Evolutionary conservation across 83 land plant species (phyloP), one percentile per base, ranked within the genome.

Genomic region (Picea abies): DNA sequence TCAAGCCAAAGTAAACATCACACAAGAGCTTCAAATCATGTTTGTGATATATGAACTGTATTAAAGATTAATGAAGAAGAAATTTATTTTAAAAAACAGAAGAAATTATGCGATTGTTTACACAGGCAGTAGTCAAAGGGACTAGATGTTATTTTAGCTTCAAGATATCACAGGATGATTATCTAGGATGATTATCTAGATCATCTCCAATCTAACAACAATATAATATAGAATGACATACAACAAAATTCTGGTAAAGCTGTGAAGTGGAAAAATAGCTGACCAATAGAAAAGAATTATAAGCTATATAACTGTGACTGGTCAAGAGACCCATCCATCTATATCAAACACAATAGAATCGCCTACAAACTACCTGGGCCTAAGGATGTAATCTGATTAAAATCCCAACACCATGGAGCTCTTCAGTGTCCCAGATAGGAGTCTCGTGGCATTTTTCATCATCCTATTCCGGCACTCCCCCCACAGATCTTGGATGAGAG

Each of bases 241-340:
- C 72, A 68, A 19, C 22, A 70, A 16, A 37, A 12, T 1, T 5
- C 1, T 37, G 4, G 47, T 44, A 47, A 1, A 44, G 25, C 56
- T 8, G 22, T 44, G 14, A 44, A 12, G 12, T 72, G 8, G 9
- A 20, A 49, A 44, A 20, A 73, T 44, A 47, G 23, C 1, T 35
- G 56, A 73, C 49, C 76, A 19, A 20, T 20, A 39, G 20, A 35
- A 70, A 71, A 32, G 8, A 71, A 2, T 37, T 37, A 44, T 44
- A 23, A 41, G 77, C 25, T 73, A 44, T 73, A 73, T 41, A 73
- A 73, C 26, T 73, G 44, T 73, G 58, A 73, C 7, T 39, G 37
- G 58, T 20, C 1, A 44, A 44, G 25, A 52, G 56, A n/a, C 58
- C 26, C 5, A 3, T 70, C 75, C 20, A 37, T 37, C 75, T 35